Base-by-base conservation (phyloP, 2,329 filamentous ascomycete species). In the Colletotrichum spaethianum region DNA sequence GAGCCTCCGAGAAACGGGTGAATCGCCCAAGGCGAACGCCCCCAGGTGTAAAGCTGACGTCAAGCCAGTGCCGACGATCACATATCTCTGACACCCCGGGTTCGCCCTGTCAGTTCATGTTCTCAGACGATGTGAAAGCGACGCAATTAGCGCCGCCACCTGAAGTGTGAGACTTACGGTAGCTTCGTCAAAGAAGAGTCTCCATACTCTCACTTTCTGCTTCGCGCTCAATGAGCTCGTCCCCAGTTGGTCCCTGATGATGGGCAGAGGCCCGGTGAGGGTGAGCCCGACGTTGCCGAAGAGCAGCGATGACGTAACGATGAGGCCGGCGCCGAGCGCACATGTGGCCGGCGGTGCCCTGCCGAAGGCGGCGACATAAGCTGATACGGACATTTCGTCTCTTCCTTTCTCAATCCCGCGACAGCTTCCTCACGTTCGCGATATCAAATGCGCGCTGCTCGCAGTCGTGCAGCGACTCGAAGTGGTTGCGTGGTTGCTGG, bases 181-280 rank as follows among this genome's bases (percentile, higher is more conserved):
- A 7, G 59, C 31, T 12, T 33, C 59, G 31, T 62, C 59, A 16
- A 62, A 62, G 59, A 62, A 62, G 44, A 62, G 59, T 14, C 59
- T 62, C 59, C 59, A 62, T 11, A 62, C 44, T 48, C 46, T 62
- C 31, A 62, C 46, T 48, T 50, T 62, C 31, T 62, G 59, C 44
- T 62, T 62, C 14, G 59, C 44, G n/a, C 59, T 62, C 59, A 62
- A 11, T 12, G 59, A 48, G 44, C 59, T 46, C 28, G 59, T 48
- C 4, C 59, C 59, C n/a, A 62, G 59, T 12, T 62, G 59, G n/a
- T 62, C 59, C n/a, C 44, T 62, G 28, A 62, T 48, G 59, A 62
- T 62, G 12, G 59, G 59, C n/a, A 62, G 59, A 7, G 59, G 59
- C 44, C 59, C 59, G 4, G 44, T 48, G 31, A 62, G 59, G 12